Evolutionary conservation across 306 rosid species (phyloP), one percentile per base, ranked within the genome.

Genomic region (Pterocarpus santalinus): DNA sequence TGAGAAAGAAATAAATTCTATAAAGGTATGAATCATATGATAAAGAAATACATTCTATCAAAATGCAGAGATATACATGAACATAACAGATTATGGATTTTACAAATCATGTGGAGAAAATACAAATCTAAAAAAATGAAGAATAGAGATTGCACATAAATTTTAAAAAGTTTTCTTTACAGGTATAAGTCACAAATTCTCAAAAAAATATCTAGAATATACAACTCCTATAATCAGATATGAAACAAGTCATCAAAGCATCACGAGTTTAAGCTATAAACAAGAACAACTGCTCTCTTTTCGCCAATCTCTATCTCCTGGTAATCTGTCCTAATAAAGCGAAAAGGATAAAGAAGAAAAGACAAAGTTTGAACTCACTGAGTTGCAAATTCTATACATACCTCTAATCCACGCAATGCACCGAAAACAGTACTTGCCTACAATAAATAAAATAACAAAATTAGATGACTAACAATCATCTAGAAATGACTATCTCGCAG

Each of bases 401-500:
- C 90, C 90, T 87, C 90, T 47, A 87, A 73, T 73, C 86, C 90
- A 35, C 85, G 90, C 87, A 87, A 60, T 61, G 84, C 90, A 49
- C 90, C 90, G 81, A 73, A 83, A 81, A 87, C 83, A 68, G 85
- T 80, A 46, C 63, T 73, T 83, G 90, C 90, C 90, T 86, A 44
- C 79, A 80, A 68, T 12, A 80, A 66, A 72, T 5, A 60, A 76
- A 80, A 66, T 17, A 28, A 63, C 34, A 82, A 72, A 76, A 47
- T 68, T 57, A 36, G 46, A 73, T 34, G 41, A 65, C 38, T 6
- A 60, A 38, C 44, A n/a, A 52, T 57, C 56, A 76, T 34, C 28
- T 44, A 35, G 43, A 78, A 43, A 44, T 44, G 2, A 22, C 33
- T 41, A 33, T 39, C 49, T 46, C 30, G 41, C 14, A 76, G 32